These are phyloP conservation scores for Suillus subalutaceus DNA, from an alignment of 768 basidiomycete species.

Conservation along the genomic window DNA sequence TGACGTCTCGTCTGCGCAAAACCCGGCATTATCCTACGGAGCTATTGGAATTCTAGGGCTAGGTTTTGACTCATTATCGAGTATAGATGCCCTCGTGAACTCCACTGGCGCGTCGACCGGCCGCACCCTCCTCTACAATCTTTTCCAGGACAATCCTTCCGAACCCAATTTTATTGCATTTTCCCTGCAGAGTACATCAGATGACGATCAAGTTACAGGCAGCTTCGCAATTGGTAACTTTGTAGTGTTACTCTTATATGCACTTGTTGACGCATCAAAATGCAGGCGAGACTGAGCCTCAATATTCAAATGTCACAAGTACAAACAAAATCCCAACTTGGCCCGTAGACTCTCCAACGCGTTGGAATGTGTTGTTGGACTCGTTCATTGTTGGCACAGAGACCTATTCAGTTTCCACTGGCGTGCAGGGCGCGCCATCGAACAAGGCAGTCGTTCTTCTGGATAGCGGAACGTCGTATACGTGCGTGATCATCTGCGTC, in stretches of 20 bases:
- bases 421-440: slow-evolving; percentile 57
- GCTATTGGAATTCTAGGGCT: slow-evolving; percentile 75
- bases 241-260: not conserved
- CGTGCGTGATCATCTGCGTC: slow-evolving; percentile 46
- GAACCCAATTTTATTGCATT: slow-evolving; percentile 85
- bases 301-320: slow-evolving; percentile 61
- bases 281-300: slow-evolving; percentile 68
- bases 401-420: slow-evolving; percentile 54
- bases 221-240: slow-evolving; percentile 69
- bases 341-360: slow-evolving; percentile 60
- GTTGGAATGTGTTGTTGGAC: slow-evolving; percentile 82
- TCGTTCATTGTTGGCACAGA: slow-evolving; percentile 63
- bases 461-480: slow-evolving; percentile 83
- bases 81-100: slow-evolving; percentile 65
- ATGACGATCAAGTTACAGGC: slow-evolving; percentile 61
- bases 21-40: slow-evolving; percentile 74
- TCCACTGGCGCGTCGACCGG: slow-evolving; percentile 60
- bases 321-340: slow-evolving; percentile 70
- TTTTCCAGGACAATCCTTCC: slow-evolving; percentile 66
- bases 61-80: slow-evolving; percentile 78
- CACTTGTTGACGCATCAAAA: not conserved
- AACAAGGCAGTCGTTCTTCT: slow-evolving; percentile 76
- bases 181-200: slow-evolving; percentile 62
- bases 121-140: slow-evolving; percentile 72
- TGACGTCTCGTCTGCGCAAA: slow-evolving; percentile 62